Percentiles rank a stretch among this genome's conserved stretches.
Conservation (phyloP, 768 basidiomycete species). For the Lactarius deliciosus region DNA sequence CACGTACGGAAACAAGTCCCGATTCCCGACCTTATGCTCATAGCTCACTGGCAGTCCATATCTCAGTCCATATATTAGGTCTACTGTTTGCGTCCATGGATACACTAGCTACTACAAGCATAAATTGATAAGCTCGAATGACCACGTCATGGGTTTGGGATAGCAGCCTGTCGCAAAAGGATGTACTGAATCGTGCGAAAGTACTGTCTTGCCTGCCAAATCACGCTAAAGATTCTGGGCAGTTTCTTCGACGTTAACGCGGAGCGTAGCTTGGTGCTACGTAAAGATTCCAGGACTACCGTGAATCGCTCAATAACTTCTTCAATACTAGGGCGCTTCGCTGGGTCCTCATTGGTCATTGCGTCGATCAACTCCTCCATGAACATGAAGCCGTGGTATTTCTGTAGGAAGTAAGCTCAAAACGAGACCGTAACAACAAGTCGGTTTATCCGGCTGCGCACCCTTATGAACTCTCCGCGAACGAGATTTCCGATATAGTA, state of each 20-base stretch:
- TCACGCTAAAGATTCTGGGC: neutral
- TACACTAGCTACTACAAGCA: neutral
- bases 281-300: constrained; percentile 2
- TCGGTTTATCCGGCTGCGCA: constrained; percentile 23
- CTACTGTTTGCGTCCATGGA: neutral
- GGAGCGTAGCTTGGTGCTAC: constrained; percentile 16
- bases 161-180: constrained; percentile 8
- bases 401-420: constrained; percentile 22
- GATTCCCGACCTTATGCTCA: neutral
- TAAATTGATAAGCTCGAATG: neutral
- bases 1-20: neutral
- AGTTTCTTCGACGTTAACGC: constrained; percentile 11
- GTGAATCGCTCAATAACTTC: constrained; percentile 17
- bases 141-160: constrained; percentile 11
- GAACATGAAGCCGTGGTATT: constrained; percentile 31
- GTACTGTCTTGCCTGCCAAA: neutral
- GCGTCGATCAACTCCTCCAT: constrained; percentile 32
- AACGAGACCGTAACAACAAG: neutral
- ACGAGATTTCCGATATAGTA: constrained; percentile 40
- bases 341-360: constrained; percentile 35
- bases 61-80: neutral
- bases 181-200: constrained; percentile 11
- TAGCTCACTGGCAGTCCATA: too few species aligned
- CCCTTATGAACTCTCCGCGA: constrained; percentile 33
- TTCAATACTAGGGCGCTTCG: constrained; percentile 32